Conservation (phyloP, 257 asterid genomes). For the Knoxia roxburghii region DNA sequence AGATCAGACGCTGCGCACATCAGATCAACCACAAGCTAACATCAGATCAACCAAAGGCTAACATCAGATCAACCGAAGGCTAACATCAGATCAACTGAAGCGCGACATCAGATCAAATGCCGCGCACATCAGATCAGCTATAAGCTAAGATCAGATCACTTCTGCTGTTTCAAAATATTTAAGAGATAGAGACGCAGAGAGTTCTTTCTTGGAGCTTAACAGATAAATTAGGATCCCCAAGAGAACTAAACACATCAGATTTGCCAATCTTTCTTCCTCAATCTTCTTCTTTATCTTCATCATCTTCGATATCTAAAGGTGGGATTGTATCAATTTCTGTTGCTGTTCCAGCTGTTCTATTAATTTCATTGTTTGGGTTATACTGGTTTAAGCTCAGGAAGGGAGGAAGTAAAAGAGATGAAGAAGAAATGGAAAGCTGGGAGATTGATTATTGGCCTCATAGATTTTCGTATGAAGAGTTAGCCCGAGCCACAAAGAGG, state of each 20-base stretch:
- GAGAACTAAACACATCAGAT: conserved; percentile 8
- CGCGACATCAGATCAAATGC: no score
- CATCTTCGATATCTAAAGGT: neutral
- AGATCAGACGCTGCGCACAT: no score
- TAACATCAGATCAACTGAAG: no score
- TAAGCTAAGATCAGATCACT: no score
- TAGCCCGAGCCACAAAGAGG: conserved; percentile 11
- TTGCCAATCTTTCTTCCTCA: conserved; percentile 6
- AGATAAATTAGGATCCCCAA: neutral
- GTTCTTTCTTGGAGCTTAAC: conserved; percentile 9
- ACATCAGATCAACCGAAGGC: no score
- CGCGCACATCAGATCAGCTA: no score
- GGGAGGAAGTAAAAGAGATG: conserved; percentile 1
- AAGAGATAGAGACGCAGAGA: conserved; percentile 5
- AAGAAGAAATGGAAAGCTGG: conserved; percentile 12
- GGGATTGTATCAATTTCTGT: conserved; percentile 9
- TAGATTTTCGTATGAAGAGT: conserved; percentile 17
- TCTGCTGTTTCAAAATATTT: no score
- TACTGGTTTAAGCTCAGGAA: neutral
- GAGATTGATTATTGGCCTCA: conserved; percentile 20
- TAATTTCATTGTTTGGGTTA: neutral
- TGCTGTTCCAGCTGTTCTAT: neutral
- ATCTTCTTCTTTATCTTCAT: neutral
- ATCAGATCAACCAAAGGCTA: no score
- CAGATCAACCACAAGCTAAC: no score